phyloP scores from a whole-genome alignment of 2,329 filamentous ascomycete species.

The Cladophialophora chaetospira region DNA sequence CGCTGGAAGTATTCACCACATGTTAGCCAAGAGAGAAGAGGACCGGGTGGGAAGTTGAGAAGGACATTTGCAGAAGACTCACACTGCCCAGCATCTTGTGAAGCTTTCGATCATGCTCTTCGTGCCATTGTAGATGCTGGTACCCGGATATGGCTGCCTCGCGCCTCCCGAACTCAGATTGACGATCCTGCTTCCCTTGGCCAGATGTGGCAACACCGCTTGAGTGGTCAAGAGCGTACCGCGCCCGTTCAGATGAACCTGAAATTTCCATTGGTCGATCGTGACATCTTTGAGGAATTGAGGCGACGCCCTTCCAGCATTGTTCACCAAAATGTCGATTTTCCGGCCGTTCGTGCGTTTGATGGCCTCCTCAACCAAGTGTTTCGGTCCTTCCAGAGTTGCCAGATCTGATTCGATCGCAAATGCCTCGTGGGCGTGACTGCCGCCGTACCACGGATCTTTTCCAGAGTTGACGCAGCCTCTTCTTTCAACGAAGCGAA shows the following conservation, averaged over 20 bases:
- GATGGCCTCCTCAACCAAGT: conserved; percentile 13
- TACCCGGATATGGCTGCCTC: conserved; percentile 12
- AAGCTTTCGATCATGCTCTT: conserved; percentile 55
- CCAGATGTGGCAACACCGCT: conserved; percentile 38
- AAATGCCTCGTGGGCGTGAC: conserved; percentile 7
- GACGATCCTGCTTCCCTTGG: conserved; percentile 41
- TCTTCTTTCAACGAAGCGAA: conserved; percentile 3
- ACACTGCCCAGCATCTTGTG: conserved; percentile 46
- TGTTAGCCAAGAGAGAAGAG: not conserved
- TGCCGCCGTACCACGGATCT: conserved; percentile 7
- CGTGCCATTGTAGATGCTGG: conserved; percentile 53
- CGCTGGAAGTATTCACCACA: not conserved
- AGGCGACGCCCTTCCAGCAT: conserved; percentile 14
- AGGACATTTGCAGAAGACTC: not conserved
- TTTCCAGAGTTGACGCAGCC: conserved; percentile 3
- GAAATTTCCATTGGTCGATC: conserved; percentile 45
- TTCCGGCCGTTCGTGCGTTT: conserved; percentile 6
- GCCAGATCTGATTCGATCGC: conserved; percentile 15
- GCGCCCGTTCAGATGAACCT: conserved; percentile 50
- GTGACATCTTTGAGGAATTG: conserved; percentile 38
- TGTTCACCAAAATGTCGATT: conserved; percentile 23
- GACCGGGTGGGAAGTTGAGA: not conserved
- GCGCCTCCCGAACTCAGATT: conserved; percentile 37
- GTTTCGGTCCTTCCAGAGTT: conserved; percentile 10
- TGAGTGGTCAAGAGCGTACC: conserved; percentile 50